phyloP scores from a whole-genome alignment of 2,329 filamentous ascomycete genomes.

The Rutstroemia sp. region DNA sequence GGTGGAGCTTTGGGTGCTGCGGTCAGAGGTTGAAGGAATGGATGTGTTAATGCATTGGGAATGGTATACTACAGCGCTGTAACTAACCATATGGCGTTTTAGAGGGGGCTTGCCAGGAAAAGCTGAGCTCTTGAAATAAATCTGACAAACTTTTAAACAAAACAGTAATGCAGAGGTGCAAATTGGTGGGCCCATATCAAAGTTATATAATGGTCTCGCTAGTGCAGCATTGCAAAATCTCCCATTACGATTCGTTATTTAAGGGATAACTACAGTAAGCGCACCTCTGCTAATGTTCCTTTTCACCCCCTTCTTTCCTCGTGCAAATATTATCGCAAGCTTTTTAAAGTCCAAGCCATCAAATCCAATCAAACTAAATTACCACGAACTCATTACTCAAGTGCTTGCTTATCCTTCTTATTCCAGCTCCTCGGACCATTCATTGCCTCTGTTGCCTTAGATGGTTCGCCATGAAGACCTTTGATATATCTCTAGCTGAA shows the following conservation, averaged over 20 bases:
- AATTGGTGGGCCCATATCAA: too few species aligned
- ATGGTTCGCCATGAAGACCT: too few species aligned
- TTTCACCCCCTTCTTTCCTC: too few species aligned
- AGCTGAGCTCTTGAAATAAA: constrained; percentile 13
- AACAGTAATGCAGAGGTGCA: neutral
- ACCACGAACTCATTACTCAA: neutral
- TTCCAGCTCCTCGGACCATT: neutral
- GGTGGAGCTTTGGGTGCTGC: constrained; percentile 70
- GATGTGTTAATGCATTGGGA: constrained; percentile 28
- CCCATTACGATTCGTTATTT: too few species aligned
- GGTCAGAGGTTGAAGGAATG: constrained; percentile 45
- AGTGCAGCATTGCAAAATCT: too few species aligned
- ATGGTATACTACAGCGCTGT: constrained; percentile 23
- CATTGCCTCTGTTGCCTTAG: too few species aligned
- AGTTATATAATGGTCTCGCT: too few species aligned
- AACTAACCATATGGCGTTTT: constrained; percentile 26
- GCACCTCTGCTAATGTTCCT: too few species aligned
- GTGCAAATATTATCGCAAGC: too few species aligned
- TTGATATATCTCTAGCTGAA: neutral
- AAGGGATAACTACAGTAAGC: too few species aligned
- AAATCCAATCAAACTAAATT: too few species aligned
- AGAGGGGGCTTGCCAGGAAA: constrained; percentile 26
- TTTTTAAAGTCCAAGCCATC: too few species aligned
- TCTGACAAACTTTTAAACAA: neutral
- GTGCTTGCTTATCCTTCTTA: neutral